Evolutionary conservation across 257 asterid genomes (phyloP).

Genomic region (Solanum pinnatisectum): DNA sequence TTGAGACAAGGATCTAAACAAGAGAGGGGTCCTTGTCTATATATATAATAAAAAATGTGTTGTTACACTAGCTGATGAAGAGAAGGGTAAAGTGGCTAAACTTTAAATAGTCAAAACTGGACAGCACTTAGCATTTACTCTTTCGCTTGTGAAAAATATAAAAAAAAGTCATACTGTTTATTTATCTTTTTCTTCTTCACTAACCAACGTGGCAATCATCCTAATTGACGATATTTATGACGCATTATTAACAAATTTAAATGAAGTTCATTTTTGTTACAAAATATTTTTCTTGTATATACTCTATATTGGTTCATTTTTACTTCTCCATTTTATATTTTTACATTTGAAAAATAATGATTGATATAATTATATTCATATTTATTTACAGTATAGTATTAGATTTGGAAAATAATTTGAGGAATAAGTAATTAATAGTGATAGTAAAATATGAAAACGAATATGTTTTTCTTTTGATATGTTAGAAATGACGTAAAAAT

Average conservation of each 20-base stretch:
- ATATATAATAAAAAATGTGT: slow-evolving; percentile 5
- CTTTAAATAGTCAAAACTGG: slow-evolving; percentile 49
- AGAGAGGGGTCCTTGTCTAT: slow-evolving; percentile 23
- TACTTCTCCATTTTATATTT: too few species aligned
- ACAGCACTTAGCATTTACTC: slow-evolving; percentile 67
- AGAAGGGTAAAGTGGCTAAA: slow-evolving; percentile 12
- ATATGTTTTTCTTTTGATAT: too few species aligned
- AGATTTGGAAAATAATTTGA: too few species aligned
- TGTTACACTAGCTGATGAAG: slow-evolving; percentile 13
- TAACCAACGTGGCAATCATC: slow-evolving; percentile 52
- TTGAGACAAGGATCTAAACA: slow-evolving; percentile 32
- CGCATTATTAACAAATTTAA: neutral
- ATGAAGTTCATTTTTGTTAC: neutral
- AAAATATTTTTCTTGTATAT: too few species aligned
- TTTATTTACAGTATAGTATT: too few species aligned
- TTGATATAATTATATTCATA: too few species aligned
- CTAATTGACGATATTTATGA: slow-evolving; percentile 4
- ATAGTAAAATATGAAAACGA: neutral
- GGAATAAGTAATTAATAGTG: neutral
- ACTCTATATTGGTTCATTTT: too few species aligned
- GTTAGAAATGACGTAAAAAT: too few species aligned
- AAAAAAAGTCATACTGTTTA: slow-evolving; percentile 27
- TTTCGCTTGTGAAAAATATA: slow-evolving; percentile 15
- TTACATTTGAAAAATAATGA: neutral
- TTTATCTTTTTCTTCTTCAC: slow-evolving; percentile 7